Evolutionary conservation across 2,329 filamentous ascomycete genomes (phyloP), one percentile per base, ranked within the genome.

Genomic region (Teratosphaeria pseudoeucalypti): DNA sequence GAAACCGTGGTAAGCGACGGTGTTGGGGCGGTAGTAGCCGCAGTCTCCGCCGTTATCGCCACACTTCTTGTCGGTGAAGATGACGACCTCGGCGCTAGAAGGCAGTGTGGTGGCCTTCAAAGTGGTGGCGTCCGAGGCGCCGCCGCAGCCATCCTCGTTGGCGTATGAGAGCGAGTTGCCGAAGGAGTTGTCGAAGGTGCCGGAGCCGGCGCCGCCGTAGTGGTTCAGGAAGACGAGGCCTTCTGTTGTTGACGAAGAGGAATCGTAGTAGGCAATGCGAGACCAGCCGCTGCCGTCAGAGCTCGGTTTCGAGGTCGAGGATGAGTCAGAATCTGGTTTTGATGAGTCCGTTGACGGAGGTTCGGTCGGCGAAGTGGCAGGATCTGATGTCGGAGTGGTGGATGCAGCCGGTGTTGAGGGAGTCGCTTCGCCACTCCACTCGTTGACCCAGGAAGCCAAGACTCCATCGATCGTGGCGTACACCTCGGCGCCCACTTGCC

Each of bases 1-100:
- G 74, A 89, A 92, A 61, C 88, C 89, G 74, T 89, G 70, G 82
- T 87, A 68, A 32, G 72, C 71, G 37, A 73, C 70, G n/a, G 70
- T 71, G 61, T 67, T 68, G 53, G 67, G 63, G 55, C 72, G 72
- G 54, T 57, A 62, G 70, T 70, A 73, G 62, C 71, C 72, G 57
- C 72, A 74, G 60, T 60, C 83, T 34, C 57, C 59, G 58, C 71
- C 69, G 60, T 72, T 74, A 34, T 71, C 70, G 19, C 73, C 68
- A 69, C 84, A 86, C 61, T 75, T 65, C 57, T 75, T 68, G 64
- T 79, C 75, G 57, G 75, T 76, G 76, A 82, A 79, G 69, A 84
- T 76, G 62, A 79, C 71, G 57, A 83, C 71, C 67, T 83, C 81
- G 32, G 69, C 68, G 62, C 76, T 74, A 37, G 81, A 81, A n/a